Evolutionary conservation across 2,329 filamentous ascomycete species (phyloP), one percentile per base, ranked within the genome.

Genomic region (Hypoxylon sp.): DNA sequence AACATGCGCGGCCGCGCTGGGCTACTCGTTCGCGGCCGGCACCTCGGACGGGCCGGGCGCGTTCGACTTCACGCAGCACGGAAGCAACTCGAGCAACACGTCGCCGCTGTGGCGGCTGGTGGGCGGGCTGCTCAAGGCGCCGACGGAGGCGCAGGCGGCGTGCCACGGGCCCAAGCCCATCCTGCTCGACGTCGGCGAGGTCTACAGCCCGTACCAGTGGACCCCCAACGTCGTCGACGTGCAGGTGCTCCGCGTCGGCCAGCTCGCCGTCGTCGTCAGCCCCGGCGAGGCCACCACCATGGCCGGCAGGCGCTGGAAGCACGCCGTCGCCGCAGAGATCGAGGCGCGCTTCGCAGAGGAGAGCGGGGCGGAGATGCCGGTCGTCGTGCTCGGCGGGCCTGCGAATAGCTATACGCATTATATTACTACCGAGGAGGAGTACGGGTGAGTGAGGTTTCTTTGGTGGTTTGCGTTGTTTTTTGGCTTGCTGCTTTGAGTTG

Each of bases 31-130:
- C 71, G 94, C 94, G 0, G 94, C 91, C 1, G 94, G 94, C 9
- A 98, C 94, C 0, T 91, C 91, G 0, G 94, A 98, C 72, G 92
- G 94, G 4, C 93, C 94, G 0, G 94, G 94, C 0, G 87, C 87
- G 0, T 96, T 97, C 69, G 94, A 98, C 74, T 97, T 98, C 72
- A 95, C 91, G 1, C 94, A 98, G 71, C 93, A 92, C 64, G 84
- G 90, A 63, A 88, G 87, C 26, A 80, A 84, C n/a, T 88, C 91
- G 0, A 82, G 85, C 35, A 83, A 83, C 18, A 82, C 79, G 0
- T 81, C 79, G 2, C 92, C 92, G 0, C 76, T 97, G 3, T 97
- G 94, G 94, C 79, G 81, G 20, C 78, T 91, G 6, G 91, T 96
- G 2, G 87, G 90, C 2, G 83, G 83, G 6, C 77, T 92, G 11